Evolutionary conservation across 257 asterid genomes (phyloP).

Genomic region (Nicotiana tomentosiformis): DNA sequence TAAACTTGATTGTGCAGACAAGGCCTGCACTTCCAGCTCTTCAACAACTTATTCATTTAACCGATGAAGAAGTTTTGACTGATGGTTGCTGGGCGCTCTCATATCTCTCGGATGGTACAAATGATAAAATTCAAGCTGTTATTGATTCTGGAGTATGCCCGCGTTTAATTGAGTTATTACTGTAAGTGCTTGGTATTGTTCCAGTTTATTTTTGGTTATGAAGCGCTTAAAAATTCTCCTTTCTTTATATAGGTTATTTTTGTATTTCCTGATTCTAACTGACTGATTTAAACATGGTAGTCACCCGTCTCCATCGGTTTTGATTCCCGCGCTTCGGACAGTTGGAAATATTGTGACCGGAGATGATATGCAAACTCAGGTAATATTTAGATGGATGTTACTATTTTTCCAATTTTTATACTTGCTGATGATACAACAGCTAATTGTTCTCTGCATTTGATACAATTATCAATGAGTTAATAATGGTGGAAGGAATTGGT

Average conservation of each 20-base stretch:
- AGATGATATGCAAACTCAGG: conserved; percentile 17
- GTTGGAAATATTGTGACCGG: conserved; percentile 13
- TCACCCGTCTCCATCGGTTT: conserved; percentile 13
- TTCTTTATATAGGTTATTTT: not conserved
- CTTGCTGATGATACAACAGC: not conserved
- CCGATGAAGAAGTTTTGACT: conserved; percentile 11
- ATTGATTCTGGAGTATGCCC: conserved; percentile 84
- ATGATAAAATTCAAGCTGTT: conserved; percentile 51
- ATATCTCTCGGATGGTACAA: conserved; percentile 79
- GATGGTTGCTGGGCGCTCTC: conserved; percentile 83
- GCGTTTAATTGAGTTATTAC: conserved; percentile 64
- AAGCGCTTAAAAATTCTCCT: not conserved
- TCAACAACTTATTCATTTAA: conserved; percentile 8
- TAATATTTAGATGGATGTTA: not conserved
- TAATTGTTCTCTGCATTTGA: not conserved
- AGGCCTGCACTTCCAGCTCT: conserved; percentile 71
- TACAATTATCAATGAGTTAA: not conserved
- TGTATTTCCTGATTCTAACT: not conserved
- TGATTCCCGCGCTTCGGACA: conserved; percentile 13
- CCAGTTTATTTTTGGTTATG: conserved; percentile 1
- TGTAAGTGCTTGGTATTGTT: conserved; percentile 40
- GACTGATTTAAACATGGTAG: not conserved
- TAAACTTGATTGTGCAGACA: conserved; percentile 37
- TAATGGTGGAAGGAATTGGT: conserved; percentile 4
- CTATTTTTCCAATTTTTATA: not conserved